Evolutionary conservation across 2,329 filamentous ascomycete species (phyloP).

Genomic region (Alternaria consortialis): DNA sequence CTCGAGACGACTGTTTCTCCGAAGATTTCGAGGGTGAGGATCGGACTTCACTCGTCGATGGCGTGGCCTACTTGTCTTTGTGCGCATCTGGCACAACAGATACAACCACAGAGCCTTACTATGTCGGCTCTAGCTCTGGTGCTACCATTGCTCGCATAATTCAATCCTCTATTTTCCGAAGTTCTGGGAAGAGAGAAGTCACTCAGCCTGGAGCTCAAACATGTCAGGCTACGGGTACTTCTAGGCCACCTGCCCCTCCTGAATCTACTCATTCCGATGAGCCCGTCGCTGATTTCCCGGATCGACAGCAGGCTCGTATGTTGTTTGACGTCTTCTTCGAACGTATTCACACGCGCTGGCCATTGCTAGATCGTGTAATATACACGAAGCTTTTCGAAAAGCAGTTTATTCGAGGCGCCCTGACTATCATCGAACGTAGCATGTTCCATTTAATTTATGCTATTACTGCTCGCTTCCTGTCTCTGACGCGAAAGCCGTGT

Average conservation of each 20-base stretch:
- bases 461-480: conserved; percentile 37
- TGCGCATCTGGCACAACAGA: conserved; percentile 40
- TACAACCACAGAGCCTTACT: conserved; percentile 33
- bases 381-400: conserved; percentile 33
- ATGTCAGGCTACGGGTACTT: neutral
- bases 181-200: conserved; percentile 10
- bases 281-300: conserved; percentile 17
- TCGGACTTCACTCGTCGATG: conserved; percentile 34
- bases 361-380: conserved; percentile 33
- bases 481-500: conserved; percentile 36
- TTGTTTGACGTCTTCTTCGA: conserved; percentile 39
- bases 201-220: neutral
- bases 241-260: conserved; percentile 10
- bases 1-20: conserved; percentile 15
- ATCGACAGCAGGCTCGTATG: conserved; percentile 25
- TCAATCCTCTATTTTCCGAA: conserved; percentile 36
- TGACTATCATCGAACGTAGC: conserved; percentile 33
- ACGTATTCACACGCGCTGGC: conserved; percentile 39
- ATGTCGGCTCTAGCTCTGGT: conserved; percentile 40
- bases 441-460: conserved; percentile 40
- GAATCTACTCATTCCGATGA: conserved; percentile 12
- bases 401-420: conserved; percentile 28
- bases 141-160: conserved; percentile 41
- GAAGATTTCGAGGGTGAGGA: conserved; percentile 34
- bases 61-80: conserved; percentile 40